Percentiles rank a stretch among this genome's conserved stretches.
These are phyloP conservation scores for Akanthomyces dipterigenus DNA, from an alignment of 2,329 filamentous ascomycete genomes.

Conservation along the genomic window DNA sequence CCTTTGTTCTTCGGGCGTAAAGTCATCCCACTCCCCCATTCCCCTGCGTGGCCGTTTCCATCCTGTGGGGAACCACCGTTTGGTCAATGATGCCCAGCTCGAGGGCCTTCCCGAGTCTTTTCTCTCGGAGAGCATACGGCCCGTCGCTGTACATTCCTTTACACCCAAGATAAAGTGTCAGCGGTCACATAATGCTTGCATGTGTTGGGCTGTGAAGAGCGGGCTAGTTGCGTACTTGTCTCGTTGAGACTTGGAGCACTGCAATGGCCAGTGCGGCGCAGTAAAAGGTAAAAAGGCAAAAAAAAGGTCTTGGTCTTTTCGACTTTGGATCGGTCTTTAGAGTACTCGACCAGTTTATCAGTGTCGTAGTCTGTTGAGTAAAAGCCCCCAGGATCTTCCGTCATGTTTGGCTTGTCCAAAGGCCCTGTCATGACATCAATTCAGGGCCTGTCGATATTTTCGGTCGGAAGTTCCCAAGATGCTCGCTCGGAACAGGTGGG, in stretches of 20 bases:
- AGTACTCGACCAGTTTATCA: conserved; percentile 45
- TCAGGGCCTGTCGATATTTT: too few relatives aligned
- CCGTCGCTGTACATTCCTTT: conserved; percentile 42
- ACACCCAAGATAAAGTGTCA: conserved; percentile 28
- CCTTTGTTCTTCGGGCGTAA: conserved; percentile 12
- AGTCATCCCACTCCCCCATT: conserved; percentile 15
- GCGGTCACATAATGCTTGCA: too few relatives aligned
- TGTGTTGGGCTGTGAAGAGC: too few relatives aligned
- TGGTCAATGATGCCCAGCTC: conserved; percentile 32
- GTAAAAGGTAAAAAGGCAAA: conserved; percentile 53
- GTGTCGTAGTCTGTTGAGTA: conserved; percentile 48
- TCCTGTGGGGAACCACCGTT: conserved; percentile 15
- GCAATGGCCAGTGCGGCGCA: conserved; percentile 44
- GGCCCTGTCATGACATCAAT: too few relatives aligned
- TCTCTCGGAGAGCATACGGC: conserved; percentile 37
- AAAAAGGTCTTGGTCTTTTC: conserved; percentile 36
- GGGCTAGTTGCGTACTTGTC: conserved; percentile 24
- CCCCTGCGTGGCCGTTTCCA: not conserved
- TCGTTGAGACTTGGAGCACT: conserved; percentile 33
- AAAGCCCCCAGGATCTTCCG: conserved; percentile 34
- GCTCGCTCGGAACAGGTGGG: too few relatives aligned
- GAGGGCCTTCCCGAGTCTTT: conserved; percentile 37
- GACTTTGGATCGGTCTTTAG: conserved; percentile 21
- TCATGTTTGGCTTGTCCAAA: conserved; percentile 17
- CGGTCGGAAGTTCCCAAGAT: too few relatives aligned